Evolutionary conservation across 140 eudicot genomes (phyloP).

Genomic region (Eryngium alpinum): DNA sequence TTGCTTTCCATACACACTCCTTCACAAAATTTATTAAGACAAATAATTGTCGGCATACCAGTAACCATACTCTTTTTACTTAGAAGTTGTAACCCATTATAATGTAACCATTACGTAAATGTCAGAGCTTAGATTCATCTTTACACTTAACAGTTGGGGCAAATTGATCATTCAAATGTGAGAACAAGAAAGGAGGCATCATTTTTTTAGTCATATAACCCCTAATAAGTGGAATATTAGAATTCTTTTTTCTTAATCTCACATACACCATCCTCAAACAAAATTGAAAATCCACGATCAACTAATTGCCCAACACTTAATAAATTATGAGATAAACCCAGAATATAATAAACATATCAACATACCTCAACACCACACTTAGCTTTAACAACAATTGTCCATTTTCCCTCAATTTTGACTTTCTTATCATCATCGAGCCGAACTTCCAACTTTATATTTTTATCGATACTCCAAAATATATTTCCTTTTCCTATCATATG

Average conservation of each 20-base stretch:
- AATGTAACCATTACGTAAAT: slow-evolving; percentile 1
- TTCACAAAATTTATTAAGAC: not conserved
- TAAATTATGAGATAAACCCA: not conserved
- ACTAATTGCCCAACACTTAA: slow-evolving; percentile 5
- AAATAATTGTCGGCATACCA: not conserved
- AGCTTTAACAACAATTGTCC: not conserved
- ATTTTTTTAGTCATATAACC: not conserved
- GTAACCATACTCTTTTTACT: not conserved
- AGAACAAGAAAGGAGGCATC: not conserved
- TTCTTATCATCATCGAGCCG: not conserved
- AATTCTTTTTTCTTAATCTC: not conserved
- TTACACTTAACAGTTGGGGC: not conserved
- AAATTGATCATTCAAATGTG: not conserved
- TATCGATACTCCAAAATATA: not conserved
- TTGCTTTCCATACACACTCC: slow-evolving; percentile 3
- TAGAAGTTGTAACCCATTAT: not conserved
- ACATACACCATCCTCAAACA: not conserved
- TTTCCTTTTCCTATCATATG: not conserved
- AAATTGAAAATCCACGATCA: not conserved
- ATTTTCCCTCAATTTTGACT: not conserved
- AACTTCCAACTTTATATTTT: not conserved
- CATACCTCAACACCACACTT: not conserved
- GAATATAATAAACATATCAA: slow-evolving; percentile 8
- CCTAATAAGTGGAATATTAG: not conserved
- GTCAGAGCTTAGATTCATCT: not conserved